Conservation (phyloP, 1,284 basidiomycete genomes). For the Ceratobasidium theobromae region DNA sequence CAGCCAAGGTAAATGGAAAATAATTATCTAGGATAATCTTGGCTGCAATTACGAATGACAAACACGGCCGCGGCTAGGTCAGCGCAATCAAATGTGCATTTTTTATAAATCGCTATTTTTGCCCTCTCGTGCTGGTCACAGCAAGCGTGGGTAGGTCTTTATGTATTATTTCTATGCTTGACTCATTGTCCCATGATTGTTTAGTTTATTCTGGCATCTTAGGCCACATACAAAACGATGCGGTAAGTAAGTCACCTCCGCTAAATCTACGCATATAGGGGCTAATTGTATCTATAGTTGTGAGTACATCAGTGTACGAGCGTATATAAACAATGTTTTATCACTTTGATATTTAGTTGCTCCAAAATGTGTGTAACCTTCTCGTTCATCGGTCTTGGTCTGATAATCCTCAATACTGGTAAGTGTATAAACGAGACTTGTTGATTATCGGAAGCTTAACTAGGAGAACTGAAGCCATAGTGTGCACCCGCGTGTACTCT, state of each 20-base stretch:
- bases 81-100: not conserved
- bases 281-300: not conserved
- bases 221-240: not conserved
- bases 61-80: not conserved
- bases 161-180: no score
- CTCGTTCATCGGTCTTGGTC: not conserved
- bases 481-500: slow-evolving; percentile 1
- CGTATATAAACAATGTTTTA: no score
- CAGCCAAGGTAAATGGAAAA: not conserved
- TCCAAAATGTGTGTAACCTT: not conserved
- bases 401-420: not conserved
- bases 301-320: not conserved
- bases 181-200: not conserved
- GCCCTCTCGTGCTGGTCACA: not conserved
- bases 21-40: no score
- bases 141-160: not conserved
- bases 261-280: not conserved
- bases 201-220: not conserved
- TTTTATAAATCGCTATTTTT: not conserved
- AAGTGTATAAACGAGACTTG: no score
- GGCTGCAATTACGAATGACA: not conserved
- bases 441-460: no score
- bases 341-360: no score
- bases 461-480: not conserved
- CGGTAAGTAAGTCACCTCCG: no score